A percentile compares a stretch with the other conserved stretches of the same genome.
phyloP scores from a whole-genome alignment of 768 basidiomycete species.

The Lactifluus piperatus region DNA sequence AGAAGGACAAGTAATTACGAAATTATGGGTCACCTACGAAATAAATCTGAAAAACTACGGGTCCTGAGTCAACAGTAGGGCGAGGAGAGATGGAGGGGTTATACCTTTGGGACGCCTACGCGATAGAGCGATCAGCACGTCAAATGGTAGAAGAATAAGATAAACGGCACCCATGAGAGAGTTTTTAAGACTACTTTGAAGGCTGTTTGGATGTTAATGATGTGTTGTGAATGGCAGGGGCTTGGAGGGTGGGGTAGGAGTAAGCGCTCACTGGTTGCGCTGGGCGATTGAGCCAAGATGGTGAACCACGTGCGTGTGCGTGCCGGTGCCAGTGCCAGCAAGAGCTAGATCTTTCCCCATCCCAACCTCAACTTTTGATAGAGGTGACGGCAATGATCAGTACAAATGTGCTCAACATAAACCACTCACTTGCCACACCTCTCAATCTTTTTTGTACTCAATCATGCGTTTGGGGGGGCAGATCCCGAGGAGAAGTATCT shows the following conservation, averaged over 20 bases:
- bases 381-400: slow-evolving; percentile 37
- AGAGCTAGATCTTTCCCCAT: too few species aligned
- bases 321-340: neutral
- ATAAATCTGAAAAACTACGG: slow-evolving; percentile 92
- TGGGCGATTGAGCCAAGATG: neutral
- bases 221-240: neutral
- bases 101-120: slow-evolving; percentile 42
- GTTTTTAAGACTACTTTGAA: neutral
- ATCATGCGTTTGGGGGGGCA: slow-evolving; percentile 57
- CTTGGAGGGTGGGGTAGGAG: neutral
- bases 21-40: slow-evolving; percentile 46
- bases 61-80: neutral
- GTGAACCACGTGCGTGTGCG: slow-evolving; percentile 7
- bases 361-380: too few species aligned
- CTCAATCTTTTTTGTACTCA: too few species aligned
- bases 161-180: slow-evolving; percentile 15
- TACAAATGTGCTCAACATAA: slow-evolving; percentile 55
- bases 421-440: too few species aligned
- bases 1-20: neutral
- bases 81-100: neutral
- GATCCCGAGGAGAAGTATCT: slow-evolving; percentile 62
- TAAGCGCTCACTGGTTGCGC: too few species aligned
- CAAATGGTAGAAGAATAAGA: neutral
- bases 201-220: neutral
- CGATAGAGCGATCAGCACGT: neutral